phyloP scores from a whole-genome alignment of 108 stramenopile species.

The Hondaea fermentalgiana region DNA sequence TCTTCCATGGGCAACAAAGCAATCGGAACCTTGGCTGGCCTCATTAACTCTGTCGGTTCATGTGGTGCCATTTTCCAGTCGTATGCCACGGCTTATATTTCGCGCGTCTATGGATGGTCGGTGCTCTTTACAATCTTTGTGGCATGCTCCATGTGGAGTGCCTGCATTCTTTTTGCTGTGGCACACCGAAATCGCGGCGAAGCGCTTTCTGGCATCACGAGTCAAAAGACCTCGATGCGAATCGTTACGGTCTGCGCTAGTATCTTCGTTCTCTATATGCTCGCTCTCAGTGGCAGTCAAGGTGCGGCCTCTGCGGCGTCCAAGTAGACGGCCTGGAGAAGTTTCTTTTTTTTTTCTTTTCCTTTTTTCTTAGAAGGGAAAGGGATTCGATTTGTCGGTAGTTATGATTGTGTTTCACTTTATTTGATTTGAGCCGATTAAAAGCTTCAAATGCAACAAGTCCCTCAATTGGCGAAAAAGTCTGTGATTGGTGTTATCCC shows the following conservation, averaged over 20 bases:
- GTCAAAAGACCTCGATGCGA: not conserved
- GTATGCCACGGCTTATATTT: not conserved
- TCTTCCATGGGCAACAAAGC: not conserved
- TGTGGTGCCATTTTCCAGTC: constrained; percentile 4
- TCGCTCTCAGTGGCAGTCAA: no score
- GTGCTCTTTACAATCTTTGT: not conserved
- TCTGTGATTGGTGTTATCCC: no score
- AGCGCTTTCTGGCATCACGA: not conserved
- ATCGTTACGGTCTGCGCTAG: not conserved
- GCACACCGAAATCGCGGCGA: not conserved
- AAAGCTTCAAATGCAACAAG: no score
- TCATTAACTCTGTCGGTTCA: not conserved
- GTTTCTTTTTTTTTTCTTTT: no score
- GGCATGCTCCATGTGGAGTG: not conserved
- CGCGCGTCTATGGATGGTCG: not conserved
- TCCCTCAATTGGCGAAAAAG: no score
- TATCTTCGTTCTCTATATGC: not conserved
- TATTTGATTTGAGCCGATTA: no score
- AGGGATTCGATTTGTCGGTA: not conserved
- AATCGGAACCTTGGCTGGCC: not conserved
- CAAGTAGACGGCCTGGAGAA: no score
- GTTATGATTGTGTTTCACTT: not conserved
- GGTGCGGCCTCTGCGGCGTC: no score
- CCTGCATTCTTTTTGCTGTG: not conserved
- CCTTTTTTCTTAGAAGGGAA: not conserved